These are phyloP conservation scores for Diutina ranongensis DNA, from an alignment of 1,139 yeast species.

Conservation along the genomic window DNA sequence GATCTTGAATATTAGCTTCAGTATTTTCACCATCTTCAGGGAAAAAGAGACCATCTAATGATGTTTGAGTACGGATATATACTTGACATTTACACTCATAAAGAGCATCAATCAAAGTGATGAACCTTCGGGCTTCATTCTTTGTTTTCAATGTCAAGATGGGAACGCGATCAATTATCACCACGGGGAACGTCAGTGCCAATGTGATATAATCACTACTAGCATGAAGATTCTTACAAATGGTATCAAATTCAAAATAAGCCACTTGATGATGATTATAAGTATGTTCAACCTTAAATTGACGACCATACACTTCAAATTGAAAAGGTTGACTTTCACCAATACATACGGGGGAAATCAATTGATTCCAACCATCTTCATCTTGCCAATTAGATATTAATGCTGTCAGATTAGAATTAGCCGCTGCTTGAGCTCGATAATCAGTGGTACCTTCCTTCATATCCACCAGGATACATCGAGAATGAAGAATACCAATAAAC, in stretches of 20 bases:
- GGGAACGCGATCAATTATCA: slow-evolving; percentile 54
- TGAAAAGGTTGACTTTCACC: background rate
- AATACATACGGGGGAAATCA: background rate
- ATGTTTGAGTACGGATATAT: slow-evolving; percentile 37
- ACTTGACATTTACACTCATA: slow-evolving; percentile 59
- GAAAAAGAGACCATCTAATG: slow-evolving; percentile 44
- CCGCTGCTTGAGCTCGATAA: background rate
- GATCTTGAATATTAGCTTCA: slow-evolving; percentile 26
- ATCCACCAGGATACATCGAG: slow-evolving; percentile 53
- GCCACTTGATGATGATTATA: slow-evolving; percentile 27
- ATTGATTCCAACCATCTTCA: background rate
- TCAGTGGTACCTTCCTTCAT: slow-evolving; percentile 25
- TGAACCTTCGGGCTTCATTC: slow-evolving; percentile 59
- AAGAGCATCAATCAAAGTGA: slow-evolving; percentile 54
- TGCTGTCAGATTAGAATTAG: background rate
- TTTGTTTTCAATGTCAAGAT: slow-evolving; percentile 45
- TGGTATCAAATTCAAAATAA: slow-evolving; percentile 38
- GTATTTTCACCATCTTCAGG: slow-evolving; percentile 26
- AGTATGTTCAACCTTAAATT: slow-evolving; percentile 34
- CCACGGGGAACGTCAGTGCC: slow-evolving; percentile 45
- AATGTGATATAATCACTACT: slow-evolving; percentile 62
- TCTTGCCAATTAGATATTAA: background rate
- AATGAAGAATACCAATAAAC: slow-evolving; percentile 44
- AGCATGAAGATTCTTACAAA: slow-evolving; percentile 50
- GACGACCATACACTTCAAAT: slow-evolving; percentile 33